Evolutionary conservation across 164 flowering plant species (phyloP).

Genomic region (Echeveria elegans): DNA sequence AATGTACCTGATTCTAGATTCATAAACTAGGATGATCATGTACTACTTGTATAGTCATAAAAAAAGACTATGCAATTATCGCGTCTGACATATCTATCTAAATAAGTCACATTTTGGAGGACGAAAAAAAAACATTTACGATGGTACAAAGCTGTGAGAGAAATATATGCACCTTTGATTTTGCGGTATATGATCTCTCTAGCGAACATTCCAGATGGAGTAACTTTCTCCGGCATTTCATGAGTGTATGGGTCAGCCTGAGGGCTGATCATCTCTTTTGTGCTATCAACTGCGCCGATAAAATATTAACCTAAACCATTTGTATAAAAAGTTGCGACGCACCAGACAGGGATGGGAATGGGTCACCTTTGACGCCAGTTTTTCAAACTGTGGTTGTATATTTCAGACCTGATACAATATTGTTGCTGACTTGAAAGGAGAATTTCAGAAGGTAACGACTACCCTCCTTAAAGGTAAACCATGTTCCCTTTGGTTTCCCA

Average conservation of each 20-base stretch:
- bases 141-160: no score
- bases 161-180: conserved; percentile 19
- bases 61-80: no score
- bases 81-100: no score
- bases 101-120: no score
- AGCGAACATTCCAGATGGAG: conserved; percentile 66
- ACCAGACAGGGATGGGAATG: no score
- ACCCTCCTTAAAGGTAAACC: conserved; percentile 64
- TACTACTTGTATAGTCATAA: no score
- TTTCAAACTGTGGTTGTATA: conserved; percentile 58
- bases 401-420: conserved; percentile 58
- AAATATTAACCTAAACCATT: no score
- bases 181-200: conserved; percentile 60
- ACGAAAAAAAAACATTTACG: no score
- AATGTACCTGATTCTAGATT: no score
- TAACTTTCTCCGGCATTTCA: conserved; percentile 52
- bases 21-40: no score
- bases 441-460: conserved; percentile 43
- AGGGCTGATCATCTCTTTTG: conserved; percentile 60
- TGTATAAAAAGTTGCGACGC: no score
- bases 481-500: conserved; percentile 47
- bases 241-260: conserved; percentile 51
- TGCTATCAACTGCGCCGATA: conserved; percentile 35
- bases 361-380: conserved; percentile 50
- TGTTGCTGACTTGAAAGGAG: conserved; percentile 45